Evolutionary conservation across 176 grass and related monocot species (phyloP).

Genomic region (Themeda triandra): DNA sequence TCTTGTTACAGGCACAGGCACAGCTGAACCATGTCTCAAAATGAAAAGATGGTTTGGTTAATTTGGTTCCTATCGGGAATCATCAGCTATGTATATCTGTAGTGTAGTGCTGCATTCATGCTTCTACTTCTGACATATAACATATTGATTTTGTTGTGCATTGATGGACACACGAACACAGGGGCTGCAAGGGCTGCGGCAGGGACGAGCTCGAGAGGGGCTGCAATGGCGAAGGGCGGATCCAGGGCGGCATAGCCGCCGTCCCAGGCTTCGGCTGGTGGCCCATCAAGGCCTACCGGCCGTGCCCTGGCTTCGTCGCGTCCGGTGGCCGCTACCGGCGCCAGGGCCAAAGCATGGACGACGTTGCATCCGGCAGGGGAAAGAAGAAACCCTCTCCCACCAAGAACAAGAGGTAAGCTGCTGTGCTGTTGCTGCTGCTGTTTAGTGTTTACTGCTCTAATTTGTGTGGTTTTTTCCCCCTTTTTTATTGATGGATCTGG

Average conservation of each 20-base stretch:
- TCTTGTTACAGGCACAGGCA: neutral
- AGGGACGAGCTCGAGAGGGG: slow-evolving; percentile 62
- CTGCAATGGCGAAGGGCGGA: slow-evolving; percentile 92
- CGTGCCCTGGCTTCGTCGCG: slow-evolving; percentile 73
- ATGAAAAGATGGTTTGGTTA: too few relatives aligned
- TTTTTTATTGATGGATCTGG: too few relatives aligned
- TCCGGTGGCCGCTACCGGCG: slow-evolving; percentile 85
- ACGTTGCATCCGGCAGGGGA: slow-evolving; percentile 64
- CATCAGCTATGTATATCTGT: neutral
- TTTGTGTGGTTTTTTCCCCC: neutral
- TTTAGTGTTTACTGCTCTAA: too few relatives aligned
- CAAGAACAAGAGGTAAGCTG: slow-evolving; percentile 33
- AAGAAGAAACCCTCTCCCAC: slow-evolving; percentile 38
- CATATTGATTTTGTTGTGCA: too few relatives aligned
- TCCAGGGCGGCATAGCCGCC: slow-evolving; percentile 87
- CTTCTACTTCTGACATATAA: neutral
- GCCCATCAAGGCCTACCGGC: slow-evolving; percentile 91
- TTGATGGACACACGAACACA: neutral
- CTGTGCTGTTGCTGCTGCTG: neutral
- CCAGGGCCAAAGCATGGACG: slow-evolving; percentile 90
- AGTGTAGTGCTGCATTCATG: neutral
- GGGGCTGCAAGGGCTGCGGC: slow-evolving; percentile 78
- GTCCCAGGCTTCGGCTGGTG: slow-evolving; percentile 91
- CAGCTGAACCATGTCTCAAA: too few relatives aligned
- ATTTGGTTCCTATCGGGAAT: neutral